Evolutionary conservation across 139 green algal species (phyloP).

Genomic region (Tetraselmis striata): DNA sequence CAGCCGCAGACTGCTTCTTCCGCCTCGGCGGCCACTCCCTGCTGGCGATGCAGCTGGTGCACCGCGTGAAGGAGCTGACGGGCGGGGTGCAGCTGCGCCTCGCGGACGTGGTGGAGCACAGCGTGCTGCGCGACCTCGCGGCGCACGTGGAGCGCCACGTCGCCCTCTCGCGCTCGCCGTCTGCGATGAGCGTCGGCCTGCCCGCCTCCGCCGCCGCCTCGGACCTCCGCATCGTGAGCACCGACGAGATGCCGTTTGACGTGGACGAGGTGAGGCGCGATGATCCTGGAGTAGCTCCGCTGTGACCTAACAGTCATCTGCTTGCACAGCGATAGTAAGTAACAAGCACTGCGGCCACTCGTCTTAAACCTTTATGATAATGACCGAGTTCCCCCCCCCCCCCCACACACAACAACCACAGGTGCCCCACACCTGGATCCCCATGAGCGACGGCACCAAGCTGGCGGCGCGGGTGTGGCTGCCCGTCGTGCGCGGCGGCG

Average conservation of each 20-base stretch:
- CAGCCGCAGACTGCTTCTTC: constrained; percentile 22
- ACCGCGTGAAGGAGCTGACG: background rate
- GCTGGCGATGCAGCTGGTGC: constrained; percentile 19
- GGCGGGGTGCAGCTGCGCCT: background rate
- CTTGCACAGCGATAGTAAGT: too few species aligned
- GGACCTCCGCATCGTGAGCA: background rate
- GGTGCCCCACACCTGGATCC: background rate
- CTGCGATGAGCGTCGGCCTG: too few species aligned
- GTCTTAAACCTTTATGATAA: too few species aligned
- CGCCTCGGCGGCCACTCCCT: constrained; percentile 26
- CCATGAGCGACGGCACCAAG: background rate
- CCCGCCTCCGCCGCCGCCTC: constrained; percentile 5
- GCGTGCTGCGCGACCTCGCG: constrained; percentile 6
- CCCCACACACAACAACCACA: too few species aligned
- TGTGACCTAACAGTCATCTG: too few species aligned
- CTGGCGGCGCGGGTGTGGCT: constrained; percentile 15
- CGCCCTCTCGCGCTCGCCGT: constrained; percentile 18
- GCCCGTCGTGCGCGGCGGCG: background rate
- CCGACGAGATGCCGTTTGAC: constrained; percentile 1
- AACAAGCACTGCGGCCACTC: too few species aligned
- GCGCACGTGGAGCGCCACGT: background rate
- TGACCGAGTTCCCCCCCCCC: too few species aligned
- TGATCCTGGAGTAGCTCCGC: too few species aligned
- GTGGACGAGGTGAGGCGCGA: too few species aligned
- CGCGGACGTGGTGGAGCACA: background rate